Percentiles rank a stretch among this genome's conserved stretches.
phyloP scores from a whole-genome alignment of 805 yeast genomes.

The Pichia pseudocactophila region DNA sequence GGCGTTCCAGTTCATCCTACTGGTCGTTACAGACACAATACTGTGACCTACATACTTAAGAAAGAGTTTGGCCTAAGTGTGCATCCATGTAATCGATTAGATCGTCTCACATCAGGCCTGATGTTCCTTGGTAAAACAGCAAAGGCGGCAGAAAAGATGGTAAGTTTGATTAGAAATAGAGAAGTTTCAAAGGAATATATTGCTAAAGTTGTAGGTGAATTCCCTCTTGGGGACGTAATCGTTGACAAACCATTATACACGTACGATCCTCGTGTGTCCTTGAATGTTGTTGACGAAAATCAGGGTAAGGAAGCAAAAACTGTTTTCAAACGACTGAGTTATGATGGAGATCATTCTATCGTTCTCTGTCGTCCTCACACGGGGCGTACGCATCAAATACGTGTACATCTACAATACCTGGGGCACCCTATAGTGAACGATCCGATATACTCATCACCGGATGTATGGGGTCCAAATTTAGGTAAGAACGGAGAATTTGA shows the following conservation, averaged over 20 bases:
- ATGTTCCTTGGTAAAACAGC: constrained; percentile 86
- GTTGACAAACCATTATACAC: constrained; percentile 67
- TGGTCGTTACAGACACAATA: constrained; percentile 68
- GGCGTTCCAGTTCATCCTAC: constrained; percentile 97
- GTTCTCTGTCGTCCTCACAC: constrained; percentile 83
- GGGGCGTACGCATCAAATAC: constrained; percentile 91
- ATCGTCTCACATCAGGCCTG: constrained; percentile 83
- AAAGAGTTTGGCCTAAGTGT: constrained; percentile 57
- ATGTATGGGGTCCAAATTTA: constrained; percentile 69
- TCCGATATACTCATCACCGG: constrained; percentile 73
- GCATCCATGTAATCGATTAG: constrained; percentile 83
- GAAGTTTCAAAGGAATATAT: constrained; percentile 74
- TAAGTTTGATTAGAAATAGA: constrained; percentile 61
- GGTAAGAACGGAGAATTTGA: constrained; percentile 55
- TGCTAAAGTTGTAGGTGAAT: constrained; percentile 82
- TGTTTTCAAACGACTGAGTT: constrained; percentile 55
- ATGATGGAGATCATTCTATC: constrained; percentile 55
- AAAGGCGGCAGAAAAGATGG: constrained; percentile 67
- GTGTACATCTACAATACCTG: constrained; percentile 85
- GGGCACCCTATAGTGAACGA: constrained; percentile 91
- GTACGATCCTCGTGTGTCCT: constrained; percentile 62
- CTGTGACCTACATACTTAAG: constrained; percentile 70
- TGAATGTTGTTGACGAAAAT: constrained; percentile 46
- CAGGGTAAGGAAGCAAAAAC: constrained; percentile 57
- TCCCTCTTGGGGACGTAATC: constrained; percentile 45